These are phyloP conservation scores for Mycothermus thermophilus DNA, from an alignment of 495 filamentous ascomycete genomes.

Conservation along the genomic window DNA sequence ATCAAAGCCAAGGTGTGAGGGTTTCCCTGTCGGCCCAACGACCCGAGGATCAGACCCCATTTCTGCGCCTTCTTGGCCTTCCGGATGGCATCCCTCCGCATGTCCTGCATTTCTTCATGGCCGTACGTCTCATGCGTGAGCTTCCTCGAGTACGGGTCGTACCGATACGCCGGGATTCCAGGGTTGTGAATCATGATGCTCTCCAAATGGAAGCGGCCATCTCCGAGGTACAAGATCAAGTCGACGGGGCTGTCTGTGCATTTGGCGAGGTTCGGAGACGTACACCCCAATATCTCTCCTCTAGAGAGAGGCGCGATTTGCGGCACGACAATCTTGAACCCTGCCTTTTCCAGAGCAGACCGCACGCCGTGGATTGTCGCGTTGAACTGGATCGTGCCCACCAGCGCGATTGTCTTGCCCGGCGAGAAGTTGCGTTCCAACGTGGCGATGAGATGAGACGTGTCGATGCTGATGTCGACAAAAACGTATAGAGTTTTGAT, in stretches of 20 bases:
- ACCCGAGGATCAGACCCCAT: slow-evolving; percentile 90
- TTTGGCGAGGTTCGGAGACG: slow-evolving; percentile 57
- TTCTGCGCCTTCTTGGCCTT: slow-evolving; percentile 61
- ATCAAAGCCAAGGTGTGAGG: slow-evolving; percentile 81
- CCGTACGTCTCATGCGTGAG: slow-evolving; percentile 82
- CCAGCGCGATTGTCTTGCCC: slow-evolving; percentile 76
- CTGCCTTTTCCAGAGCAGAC: slow-evolving; percentile 59
- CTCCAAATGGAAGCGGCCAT: slow-evolving; percentile 94
- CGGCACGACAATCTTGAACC: slow-evolving; percentile 72
- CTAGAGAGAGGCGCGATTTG: slow-evolving; percentile 86
- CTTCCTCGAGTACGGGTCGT: slow-evolving; percentile 89
- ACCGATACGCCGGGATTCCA: slow-evolving; percentile 75
- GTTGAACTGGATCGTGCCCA: slow-evolving; percentile 98
- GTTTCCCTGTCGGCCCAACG: slow-evolving; percentile 87
- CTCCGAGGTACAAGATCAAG: slow-evolving; percentile 80
- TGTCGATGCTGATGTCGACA: slow-evolving; percentile 94
- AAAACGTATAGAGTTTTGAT: slow-evolving; percentile 97
- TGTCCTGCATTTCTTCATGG: slow-evolving; percentile 73
- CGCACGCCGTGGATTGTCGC: slow-evolving; percentile 77
- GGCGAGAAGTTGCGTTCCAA: slow-evolving; percentile 77
- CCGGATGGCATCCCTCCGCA: slow-evolving; percentile 63
- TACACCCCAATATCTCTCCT: slow-evolving; percentile 93
- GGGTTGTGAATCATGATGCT: slow-evolving; percentile 99
- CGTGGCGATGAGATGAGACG: slow-evolving; percentile 67
- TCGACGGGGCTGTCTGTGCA: slow-evolving; percentile 44